phyloP scores from a whole-genome alignment of 2,329 filamentous ascomycete species.

The Emericellopsis atlantica region DNA sequence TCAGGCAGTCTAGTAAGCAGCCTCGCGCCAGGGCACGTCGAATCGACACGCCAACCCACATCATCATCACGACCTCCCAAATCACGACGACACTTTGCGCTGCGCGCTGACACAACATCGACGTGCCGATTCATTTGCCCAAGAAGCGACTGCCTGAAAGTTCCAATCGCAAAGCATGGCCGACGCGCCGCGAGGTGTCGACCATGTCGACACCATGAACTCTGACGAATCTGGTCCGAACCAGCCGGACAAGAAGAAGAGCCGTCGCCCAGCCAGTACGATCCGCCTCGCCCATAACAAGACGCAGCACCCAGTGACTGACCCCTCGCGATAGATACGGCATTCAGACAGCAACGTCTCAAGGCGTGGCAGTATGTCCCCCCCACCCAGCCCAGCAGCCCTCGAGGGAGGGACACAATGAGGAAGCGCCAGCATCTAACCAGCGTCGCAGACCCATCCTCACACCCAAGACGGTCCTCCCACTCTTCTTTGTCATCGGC shows the following conservation, averaged over 20 bases:
- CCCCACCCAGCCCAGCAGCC: not conserved
- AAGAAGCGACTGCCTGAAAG: constrained; percentile 5
- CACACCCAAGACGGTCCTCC: constrained; percentile 85
- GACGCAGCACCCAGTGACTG: not conserved
- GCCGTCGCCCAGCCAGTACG: constrained; percentile 78
- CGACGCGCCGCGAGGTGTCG: constrained; percentile 30
- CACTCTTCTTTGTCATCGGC: constrained; percentile 81
- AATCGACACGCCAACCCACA: not conserved
- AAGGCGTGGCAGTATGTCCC: constrained; percentile 91
- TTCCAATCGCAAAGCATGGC: constrained; percentile 24
- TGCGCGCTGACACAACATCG: not conserved
- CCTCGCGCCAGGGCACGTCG: too few relatives aligned
- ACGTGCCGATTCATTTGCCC: not conserved
- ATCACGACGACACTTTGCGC: not conserved
- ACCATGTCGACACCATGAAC: constrained; percentile 38
- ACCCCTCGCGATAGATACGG: constrained; percentile 56
- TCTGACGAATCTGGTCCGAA: constrained; percentile 40
- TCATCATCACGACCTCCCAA: not conserved
- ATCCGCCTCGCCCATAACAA: constrained; percentile 4
- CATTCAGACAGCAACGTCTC: constrained; percentile 89
- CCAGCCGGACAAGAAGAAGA: constrained; percentile 70
- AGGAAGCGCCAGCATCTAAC: constrained; percentile 19
- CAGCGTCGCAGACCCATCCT: constrained; percentile 61
- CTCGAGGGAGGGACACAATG: not conserved
- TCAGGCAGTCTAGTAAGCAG: too few relatives aligned